Evolutionary conservation across 495 filamentous ascomycete species (phyloP), one percentile per base, ranked within the genome.

Genomic region (Hypoxylon subgilvum): DNA sequence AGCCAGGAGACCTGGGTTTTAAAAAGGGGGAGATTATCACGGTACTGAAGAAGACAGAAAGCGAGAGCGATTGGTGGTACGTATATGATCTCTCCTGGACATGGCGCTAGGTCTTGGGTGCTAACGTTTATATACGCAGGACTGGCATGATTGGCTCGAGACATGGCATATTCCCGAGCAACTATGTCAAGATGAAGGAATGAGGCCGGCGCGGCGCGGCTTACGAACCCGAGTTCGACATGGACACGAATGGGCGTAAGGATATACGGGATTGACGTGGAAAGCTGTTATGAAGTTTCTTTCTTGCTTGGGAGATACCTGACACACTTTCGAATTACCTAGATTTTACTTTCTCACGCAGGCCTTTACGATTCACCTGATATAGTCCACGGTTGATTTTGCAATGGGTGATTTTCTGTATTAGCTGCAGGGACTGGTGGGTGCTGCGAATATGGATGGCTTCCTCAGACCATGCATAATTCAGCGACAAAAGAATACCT

Each of bases 11-110:
- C 69, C 72, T 98, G 52, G 88, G 86, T 0, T 97, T 97, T 79
- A 96, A 95, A 79, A 97, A 98, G 78, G 94, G 94, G 14, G 94
- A 98, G 27, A 75, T 97, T 42, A 96, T 98, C 60, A 97, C 92
- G n/a, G 94, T 98, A 50, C 73, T 93, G 14, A 97, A 98, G 77
- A 88, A 89, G 69, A 97, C 94, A n/a, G 90, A 98, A 0, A 91
- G 84, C 58, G 88, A 88, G 55, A 86, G 85, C 7, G 92, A 96
- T 71, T 95, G 93, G 84, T 97, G 92, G 92, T 90, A 76, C 66
- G 80, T 78, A 22, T 13, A 41, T 48, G 6, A 8, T 31, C 6
- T 27, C 28, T n/a, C 16, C 8, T 21, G n/a, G 34, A 46, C 23
- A 27, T 27, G 23, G 3, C 8, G 8, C 1, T n/a, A n/a, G 6